Evolutionary conservation across 2,329 filamentous ascomycete genomes (phyloP).

Genomic region (Cadophora sp.): DNA sequence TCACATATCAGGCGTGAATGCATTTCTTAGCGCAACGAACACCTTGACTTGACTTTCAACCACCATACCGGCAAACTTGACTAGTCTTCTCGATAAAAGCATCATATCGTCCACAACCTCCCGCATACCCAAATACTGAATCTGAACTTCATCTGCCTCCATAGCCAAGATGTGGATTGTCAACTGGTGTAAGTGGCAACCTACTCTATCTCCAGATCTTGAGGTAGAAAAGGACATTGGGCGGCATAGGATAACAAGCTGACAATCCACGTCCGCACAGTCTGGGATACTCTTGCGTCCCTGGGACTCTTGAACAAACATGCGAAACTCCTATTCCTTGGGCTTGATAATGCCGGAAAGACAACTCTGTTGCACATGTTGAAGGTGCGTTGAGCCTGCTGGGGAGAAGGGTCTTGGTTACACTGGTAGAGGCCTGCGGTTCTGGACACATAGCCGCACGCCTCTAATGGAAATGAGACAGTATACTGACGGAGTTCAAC

Average conservation of each 20-base stretch:
- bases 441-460: slow-evolving; percentile 15
- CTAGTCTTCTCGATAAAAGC: slow-evolving; percentile 8
- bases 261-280: slow-evolving; percentile 52
- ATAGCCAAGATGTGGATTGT: slow-evolving; percentile 79
- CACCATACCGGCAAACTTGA: slow-evolving; percentile 12
- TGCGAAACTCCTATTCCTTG: slow-evolving; percentile 92
- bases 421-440: slow-evolving; percentile 6
- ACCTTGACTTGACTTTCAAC: slow-evolving; percentile 22
- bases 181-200: slow-evolving; percentile 81
- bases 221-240: neutral
- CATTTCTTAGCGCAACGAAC: slow-evolving; percentile 20
- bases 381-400: slow-evolving; percentile 66
- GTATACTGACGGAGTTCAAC: slow-evolving; percentile 29
- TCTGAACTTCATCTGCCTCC: slow-evolving; percentile 8
- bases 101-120: neutral
- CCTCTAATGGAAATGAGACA: slow-evolving; percentile 13
- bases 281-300: slow-evolving; percentile 88
- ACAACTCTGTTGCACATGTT: slow-evolving; percentile 94
- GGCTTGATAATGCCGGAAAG: slow-evolving; percentile 94
- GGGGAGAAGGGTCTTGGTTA: neutral
- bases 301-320: slow-evolving; percentile 94
- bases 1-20: neutral
- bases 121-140: neutral
- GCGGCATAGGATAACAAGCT: slow-evolving; percentile 32
- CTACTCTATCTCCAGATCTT: neutral